Base-by-base conservation (phyloP, 2,329 filamentous ascomycete genomes). In the Nigrospora osmanthi region DNA sequence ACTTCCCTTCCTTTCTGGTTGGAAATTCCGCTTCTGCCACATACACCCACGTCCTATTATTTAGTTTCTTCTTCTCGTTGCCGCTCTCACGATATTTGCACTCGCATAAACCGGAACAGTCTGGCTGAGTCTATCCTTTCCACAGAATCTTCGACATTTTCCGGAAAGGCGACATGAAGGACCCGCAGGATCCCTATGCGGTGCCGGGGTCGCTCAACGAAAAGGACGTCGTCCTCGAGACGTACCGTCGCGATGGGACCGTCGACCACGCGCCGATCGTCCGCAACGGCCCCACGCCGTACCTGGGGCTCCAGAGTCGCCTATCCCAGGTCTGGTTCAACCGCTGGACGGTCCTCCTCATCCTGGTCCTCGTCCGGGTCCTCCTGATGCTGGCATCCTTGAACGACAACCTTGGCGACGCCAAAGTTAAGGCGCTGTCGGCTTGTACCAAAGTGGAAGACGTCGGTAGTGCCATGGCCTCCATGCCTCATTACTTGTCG, bases 241-340 rank as follows among this genome's bases (percentile, higher is more conserved):
- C 23, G 23, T 28, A 28, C 9, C 23, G 23, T 10, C 23, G 23
- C 23, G 23, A 28, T 28, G 23, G 23, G 7, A 28, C 23, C 23
- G 23, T 28, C 23, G 23, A 28, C 6, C 23, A 28, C 9, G 6
- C 5, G 6, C 23, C 23, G 5, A 28, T 28, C 23, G 23, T 28
- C 23, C 23, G 23, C 41, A 33, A 36, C 17, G 43, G 39, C 32
- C 54, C 58, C 59, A 96, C 89, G 52, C 91, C 93, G 50, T 97
- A 97, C 65, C 85, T 98, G 51, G 89, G 90, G 57, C 81, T 96
- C 60, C 81, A 83, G 59, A 84, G 91, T 57, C 84, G 90, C 58
- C 77, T 97, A 57, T 97, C 93, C 43, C 93, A 98, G 72, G 78
- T 94, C 65, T 96, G 91, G 89, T 83, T 98, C 70, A 97, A 98